Evolutionary conservation across 2,329 filamentous ascomycete species (phyloP).

Genomic region (Balansia obtecta): DNA sequence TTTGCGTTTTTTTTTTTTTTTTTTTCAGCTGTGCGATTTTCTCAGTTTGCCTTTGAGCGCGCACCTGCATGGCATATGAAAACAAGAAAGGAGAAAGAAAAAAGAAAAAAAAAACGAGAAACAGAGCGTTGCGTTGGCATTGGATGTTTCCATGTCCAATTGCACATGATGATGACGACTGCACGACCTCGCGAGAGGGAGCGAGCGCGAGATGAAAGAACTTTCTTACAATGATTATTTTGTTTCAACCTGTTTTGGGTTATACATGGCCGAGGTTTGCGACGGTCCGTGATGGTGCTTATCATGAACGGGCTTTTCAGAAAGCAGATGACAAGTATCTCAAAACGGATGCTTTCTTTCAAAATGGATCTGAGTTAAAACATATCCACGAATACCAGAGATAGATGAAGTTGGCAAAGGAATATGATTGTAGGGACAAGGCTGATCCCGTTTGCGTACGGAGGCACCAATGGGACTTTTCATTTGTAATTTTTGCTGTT

Average conservation of each 20-base stretch:
- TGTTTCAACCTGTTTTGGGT: constrained; percentile 7
- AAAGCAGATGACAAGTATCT: not conserved
- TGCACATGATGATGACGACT: constrained; percentile 16
- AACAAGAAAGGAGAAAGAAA: constrained; percentile 12
- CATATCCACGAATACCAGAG: constrained; percentile 2
- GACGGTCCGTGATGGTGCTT: not conserved
- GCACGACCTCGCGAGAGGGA: constrained; percentile 13
- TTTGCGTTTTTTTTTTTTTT: not conserved
- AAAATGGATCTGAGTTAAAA: constrained; percentile 1
- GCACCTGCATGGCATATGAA: constrained; percentile 23
- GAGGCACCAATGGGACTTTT: constrained; percentile 1
- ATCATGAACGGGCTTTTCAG: not conserved
- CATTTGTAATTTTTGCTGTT: constrained; percentile 8
- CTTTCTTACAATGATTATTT: constrained; percentile 8
- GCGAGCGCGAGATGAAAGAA: not conserved
- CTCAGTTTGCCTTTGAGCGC: constrained; percentile 22
- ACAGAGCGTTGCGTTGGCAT: constrained; percentile 17
- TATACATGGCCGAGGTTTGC: constrained; percentile 13
- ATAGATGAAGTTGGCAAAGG: constrained; percentile 8
- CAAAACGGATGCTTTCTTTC: not conserved
- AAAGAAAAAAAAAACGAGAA: constrained; percentile 14
- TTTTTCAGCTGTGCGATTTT: not conserved
- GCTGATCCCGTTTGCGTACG: not conserved
- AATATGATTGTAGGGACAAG: constrained; percentile 7
- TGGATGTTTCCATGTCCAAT: constrained; percentile 18